Evolutionary conservation across 805 yeast genomes (phyloP), one percentile per base, ranked within the genome.

Genomic region (Saccharomycopsis fibuligera): DNA sequence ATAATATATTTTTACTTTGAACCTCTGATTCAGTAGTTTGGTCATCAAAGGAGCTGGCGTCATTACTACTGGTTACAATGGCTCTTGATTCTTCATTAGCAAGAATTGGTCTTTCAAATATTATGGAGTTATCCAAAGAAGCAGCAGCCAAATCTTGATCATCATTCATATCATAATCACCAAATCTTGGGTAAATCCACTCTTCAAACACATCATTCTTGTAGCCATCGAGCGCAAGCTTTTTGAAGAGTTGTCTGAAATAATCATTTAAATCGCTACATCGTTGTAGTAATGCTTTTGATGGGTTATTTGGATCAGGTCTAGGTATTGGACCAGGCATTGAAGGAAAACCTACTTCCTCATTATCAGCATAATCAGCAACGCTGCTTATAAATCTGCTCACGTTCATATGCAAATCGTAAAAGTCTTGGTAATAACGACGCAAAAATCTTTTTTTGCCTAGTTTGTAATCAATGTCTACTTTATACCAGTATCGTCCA

Each of bases 391-490:
- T 46, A 16, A 43, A 44, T 8, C 42, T 44, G 12, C 50, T 36
- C 4, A 39, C 31, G 25, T 50, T 45, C 46, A 62, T 35, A 30
- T 53, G 48, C 21, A 75, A 58, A 45, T 70, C 69, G 57, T 73
- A 72, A 47, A 76, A 74, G 54, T 75, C 80, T 57, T 72, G 75
- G 55, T 74, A 76, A 58, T 69, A 75, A 16, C 79, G 64, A 52
- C 76, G 69, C 19, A 75, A 58, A 44, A 67, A 66, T 48, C 69
- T 63, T 38, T 64, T 67, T 36, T 61, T 62, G 21, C 67, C 67
- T 44, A 67, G 62, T 35, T 62, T 60, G 54, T 65, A 62, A 4
- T 57, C 51, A 22, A 73, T 57, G 51, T 75, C 79, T 25, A 74
- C 65, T 46, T 75, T 64, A 55, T 76, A 76, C 79, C 79, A 76